Evolutionary conservation across 208 protist species (phyloP).

Genomic region (Porcisia hertigi): DNA sequence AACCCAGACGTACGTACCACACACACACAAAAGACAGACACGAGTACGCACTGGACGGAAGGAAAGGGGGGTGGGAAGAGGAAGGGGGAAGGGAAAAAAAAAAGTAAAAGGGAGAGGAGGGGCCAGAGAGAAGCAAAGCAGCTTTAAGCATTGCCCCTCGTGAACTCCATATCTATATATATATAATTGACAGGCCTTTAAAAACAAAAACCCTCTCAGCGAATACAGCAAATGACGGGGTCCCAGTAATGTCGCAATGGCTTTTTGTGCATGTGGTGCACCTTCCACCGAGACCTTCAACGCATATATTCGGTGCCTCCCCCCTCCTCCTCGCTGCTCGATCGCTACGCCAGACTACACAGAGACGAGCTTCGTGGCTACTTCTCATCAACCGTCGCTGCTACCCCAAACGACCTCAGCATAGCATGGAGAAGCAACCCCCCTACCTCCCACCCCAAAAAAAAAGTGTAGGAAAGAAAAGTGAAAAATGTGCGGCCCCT

Average conservation of each 20-base stretch:
- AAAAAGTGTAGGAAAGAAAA: slow-evolving; percentile 12
- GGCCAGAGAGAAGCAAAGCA: too few relatives aligned
- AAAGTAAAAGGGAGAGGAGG: too few relatives aligned
- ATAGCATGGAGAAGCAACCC: background rate
- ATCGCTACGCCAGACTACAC: background rate
- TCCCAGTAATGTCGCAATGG: background rate
- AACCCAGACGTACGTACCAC: background rate
- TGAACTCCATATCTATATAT: too few relatives aligned
- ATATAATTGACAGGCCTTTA: too few relatives aligned
- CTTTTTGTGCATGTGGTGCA: background rate
- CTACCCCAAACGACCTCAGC: background rate
- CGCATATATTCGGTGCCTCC: too few relatives aligned
- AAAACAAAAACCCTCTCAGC: too few relatives aligned
- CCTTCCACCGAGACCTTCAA: background rate
- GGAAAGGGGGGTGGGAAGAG: background rate
- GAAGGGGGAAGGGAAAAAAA: background rate
- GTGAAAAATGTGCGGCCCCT: background rate
- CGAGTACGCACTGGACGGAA: background rate
- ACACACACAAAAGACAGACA: too few relatives aligned
- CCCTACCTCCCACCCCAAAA: background rate
- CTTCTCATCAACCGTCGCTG: background rate
- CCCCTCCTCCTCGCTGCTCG: background rate
- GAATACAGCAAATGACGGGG: background rate
- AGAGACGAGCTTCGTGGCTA: too few relatives aligned
- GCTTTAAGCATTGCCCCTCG: too few relatives aligned